Conservation (phyloP, 768 basidiomycete species). For the Termitomyces sp. region DNA sequence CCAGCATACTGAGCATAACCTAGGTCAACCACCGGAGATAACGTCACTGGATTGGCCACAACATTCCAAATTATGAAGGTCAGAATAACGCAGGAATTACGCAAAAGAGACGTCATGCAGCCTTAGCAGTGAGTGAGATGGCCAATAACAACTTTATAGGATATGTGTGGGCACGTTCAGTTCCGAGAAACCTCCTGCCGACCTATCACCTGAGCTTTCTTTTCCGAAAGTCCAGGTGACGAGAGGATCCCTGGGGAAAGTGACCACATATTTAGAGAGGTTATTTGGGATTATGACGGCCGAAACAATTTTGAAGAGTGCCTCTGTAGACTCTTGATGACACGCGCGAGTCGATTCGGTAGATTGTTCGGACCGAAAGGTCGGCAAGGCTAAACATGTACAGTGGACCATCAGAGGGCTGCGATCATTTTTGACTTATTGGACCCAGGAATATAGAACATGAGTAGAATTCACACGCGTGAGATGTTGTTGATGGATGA, state of each 20-base stretch:
- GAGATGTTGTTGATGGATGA: no score
- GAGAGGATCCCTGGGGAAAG: not conserved
- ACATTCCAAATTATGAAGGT: not conserved
- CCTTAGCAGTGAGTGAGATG: not conserved
- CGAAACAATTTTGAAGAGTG: not conserved
- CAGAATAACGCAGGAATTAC: not conserved
- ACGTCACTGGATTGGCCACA: not conserved
- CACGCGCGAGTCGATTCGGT: no score
- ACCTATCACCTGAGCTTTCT: not conserved
- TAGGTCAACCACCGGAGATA: constrained; percentile 28
- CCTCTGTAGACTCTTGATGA: no score
- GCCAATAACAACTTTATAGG: not conserved
- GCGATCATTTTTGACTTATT: no score
- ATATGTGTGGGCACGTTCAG: not conserved
- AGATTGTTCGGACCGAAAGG: no score
- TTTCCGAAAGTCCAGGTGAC: not conserved
- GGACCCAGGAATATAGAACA: no score
- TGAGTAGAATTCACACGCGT: no score
- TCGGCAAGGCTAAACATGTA: no score
- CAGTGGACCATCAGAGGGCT: no score
- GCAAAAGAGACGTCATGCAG: not conserved
- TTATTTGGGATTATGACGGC: not conserved
- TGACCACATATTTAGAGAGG: not conserved
- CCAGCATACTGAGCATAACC: constrained; percentile 43
- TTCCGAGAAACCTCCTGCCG: not conserved